phyloP scores from a whole-genome alignment of 768 basidiomycete species.

The Pholiota molesta region DNA sequence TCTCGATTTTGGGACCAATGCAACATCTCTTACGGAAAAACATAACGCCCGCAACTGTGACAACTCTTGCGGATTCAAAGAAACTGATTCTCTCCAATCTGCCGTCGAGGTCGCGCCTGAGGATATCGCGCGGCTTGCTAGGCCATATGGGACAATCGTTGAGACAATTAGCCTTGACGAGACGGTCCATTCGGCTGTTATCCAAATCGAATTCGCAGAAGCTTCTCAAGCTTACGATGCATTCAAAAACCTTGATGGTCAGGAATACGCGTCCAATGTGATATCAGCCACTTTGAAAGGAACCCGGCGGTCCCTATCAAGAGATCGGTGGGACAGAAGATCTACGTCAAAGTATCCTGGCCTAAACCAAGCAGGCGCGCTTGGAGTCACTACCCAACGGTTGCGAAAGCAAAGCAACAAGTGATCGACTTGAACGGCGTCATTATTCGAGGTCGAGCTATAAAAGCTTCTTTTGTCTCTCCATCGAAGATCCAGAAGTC shows the following conservation, averaged over 20 bases:
- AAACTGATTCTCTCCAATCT: conserved; percentile 44
- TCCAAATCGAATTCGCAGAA: conserved; percentile 34
- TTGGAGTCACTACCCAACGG: conserved; percentile 48
- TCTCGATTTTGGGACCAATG: conserved; percentile 32
- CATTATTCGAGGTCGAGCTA: conserved; percentile 39
- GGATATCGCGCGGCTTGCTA: conserved; percentile 34
- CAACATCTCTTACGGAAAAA: conserved; percentile 37
- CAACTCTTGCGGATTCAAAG: conserved; percentile 42
- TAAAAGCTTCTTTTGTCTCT: conserved; percentile 41
- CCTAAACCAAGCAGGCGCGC: conserved; percentile 43
- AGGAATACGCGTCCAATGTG: conserved; percentile 23
- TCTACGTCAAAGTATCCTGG: conserved; percentile 44
- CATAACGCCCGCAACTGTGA: conserved; percentile 30
- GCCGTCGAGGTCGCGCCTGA: conserved; percentile 30
- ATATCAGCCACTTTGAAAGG: conserved; percentile 32
- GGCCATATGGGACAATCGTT: conserved; percentile 32
- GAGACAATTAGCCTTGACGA: conserved; percentile 24
- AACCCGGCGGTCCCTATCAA: conserved; percentile 19
- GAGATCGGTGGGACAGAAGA: conserved; percentile 15
- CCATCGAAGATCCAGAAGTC: conserved; percentile 36
- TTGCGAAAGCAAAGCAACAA: conserved; percentile 45
- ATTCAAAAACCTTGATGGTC: conserved; percentile 34
- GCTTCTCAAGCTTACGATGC: conserved; percentile 34
- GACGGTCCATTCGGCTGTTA: conserved; percentile 15
- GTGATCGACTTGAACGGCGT: conserved; percentile 41